phyloP scores from a whole-genome alignment of 768 basidiomycete species.

The Agrocybe praecox region DNA sequence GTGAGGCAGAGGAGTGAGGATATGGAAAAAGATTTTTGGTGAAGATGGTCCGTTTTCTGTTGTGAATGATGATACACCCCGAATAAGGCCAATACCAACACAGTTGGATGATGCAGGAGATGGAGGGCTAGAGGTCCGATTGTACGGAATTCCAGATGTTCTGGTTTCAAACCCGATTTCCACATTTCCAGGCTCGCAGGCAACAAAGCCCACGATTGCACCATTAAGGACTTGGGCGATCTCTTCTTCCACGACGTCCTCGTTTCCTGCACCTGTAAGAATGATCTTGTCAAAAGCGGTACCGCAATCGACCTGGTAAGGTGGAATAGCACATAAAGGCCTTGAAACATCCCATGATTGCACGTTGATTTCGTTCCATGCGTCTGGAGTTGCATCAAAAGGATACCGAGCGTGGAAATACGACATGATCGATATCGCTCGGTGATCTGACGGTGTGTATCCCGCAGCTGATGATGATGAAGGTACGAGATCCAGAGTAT shows the following conservation, averaged over 20 bases:
- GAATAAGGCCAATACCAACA: slow-evolving; percentile 77
- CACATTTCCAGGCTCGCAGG: slow-evolving; percentile 44
- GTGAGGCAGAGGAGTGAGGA: slow-evolving; percentile 79
- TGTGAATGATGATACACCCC: slow-evolving; percentile 38
- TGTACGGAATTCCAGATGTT: slow-evolving; percentile 50
- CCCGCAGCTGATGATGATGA: slow-evolving; percentile 44
- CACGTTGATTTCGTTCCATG: slow-evolving; percentile 38
- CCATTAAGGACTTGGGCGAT: slow-evolving; percentile 75
- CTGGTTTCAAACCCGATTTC: slow-evolving; percentile 21
- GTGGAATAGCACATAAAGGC: slow-evolving; percentile 69
- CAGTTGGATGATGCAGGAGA: slow-evolving; percentile 63
- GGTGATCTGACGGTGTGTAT: slow-evolving; percentile 66
- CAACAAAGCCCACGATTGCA: slow-evolving; percentile 76
- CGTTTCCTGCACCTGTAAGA: slow-evolving; percentile 72
- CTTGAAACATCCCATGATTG: slow-evolving; percentile 64
- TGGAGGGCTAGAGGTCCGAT: slow-evolving; percentile 55
- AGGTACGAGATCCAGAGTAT: slow-evolving; percentile 48
- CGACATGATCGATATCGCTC: slow-evolving; percentile 69
- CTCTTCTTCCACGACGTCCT: slow-evolving; percentile 78
- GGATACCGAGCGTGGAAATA: slow-evolving; percentile 68
- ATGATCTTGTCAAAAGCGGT: slow-evolving; percentile 64
- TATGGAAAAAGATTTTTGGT: slow-evolving; percentile 51
- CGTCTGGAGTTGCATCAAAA: slow-evolving; percentile 4
- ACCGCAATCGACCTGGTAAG: slow-evolving; percentile 70
- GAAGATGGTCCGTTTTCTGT: slow-evolving; percentile 11